These are phyloP conservation scores for Papiliotrema fonsecae DNA, from an alignment of 1,284 basidiomycete species.

Conservation along the genomic window DNA sequence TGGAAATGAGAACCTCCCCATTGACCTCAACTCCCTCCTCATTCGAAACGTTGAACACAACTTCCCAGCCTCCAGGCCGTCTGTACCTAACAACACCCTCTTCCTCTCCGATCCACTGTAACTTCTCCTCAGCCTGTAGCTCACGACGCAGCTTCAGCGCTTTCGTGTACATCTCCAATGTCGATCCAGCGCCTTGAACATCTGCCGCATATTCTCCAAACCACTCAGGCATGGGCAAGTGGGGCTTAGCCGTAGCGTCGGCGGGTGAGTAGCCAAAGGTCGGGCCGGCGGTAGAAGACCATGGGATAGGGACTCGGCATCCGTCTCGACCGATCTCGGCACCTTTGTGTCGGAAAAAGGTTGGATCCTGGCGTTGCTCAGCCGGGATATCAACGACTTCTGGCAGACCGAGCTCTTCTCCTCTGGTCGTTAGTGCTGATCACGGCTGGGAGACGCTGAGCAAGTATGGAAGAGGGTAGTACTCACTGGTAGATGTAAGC, in stretches of 20 bases:
- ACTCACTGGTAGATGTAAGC: constrained; percentile 42
- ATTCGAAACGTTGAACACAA: constrained; percentile 30
- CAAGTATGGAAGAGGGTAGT: neutral
- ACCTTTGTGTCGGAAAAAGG: constrained; percentile 33
- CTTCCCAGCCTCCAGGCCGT: constrained; percentile 39
- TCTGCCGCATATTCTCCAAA: constrained; percentile 29
- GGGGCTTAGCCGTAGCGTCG: constrained; percentile 16
- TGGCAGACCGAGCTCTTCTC: constrained; percentile 41
- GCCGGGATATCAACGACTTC: constrained; percentile 35
- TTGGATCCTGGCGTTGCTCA: constrained; percentile 36
- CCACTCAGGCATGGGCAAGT: constrained; percentile 32
- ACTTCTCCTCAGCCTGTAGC: constrained; percentile 30
- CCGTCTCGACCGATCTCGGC: constrained; percentile 38
- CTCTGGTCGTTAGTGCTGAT: constrained; percentile 14
- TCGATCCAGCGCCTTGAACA: constrained; percentile 25
- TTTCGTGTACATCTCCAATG: constrained; percentile 32
- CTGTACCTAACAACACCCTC: constrained; percentile 26
- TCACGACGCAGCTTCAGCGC: constrained; percentile 23
- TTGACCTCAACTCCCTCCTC: neutral
- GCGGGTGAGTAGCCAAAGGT: constrained; percentile 31
- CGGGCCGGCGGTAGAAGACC: constrained; percentile 7
- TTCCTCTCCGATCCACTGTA: constrained; percentile 30
- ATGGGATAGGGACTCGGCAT: constrained; percentile 37
- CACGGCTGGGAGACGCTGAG: neutral
- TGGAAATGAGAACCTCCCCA: neutral